phyloP scores from a whole-genome alignment of 2,329 filamentous ascomycete genomes.

The Clonostachys rhizophaga region DNA sequence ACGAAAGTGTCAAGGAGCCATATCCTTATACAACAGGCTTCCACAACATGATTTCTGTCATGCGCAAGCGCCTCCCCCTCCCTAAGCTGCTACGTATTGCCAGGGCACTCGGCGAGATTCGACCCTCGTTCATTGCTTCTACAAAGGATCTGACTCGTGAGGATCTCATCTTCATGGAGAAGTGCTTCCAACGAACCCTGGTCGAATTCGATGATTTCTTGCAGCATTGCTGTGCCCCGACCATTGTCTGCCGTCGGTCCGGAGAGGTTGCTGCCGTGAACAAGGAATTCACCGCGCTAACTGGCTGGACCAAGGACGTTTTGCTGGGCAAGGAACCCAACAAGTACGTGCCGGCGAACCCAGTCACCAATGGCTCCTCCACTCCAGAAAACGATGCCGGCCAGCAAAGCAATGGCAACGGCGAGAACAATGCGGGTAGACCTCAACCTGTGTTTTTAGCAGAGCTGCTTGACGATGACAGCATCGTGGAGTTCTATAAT shows the following conservation, averaged over 20 bases:
- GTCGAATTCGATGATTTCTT: constrained; percentile 94
- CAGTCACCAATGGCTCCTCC: constrained; percentile 7
- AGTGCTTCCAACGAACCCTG: constrained; percentile 88
- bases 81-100: constrained; percentile 79
- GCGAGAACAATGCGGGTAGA: constrained; percentile 44
- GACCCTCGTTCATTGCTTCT: constrained; percentile 89
- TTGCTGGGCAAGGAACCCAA: constrained; percentile 85
- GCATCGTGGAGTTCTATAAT: constrained; percentile 90
- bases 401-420: constrained; percentile 38
- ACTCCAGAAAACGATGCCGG: neutral
- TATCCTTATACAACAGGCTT: constrained; percentile 90
- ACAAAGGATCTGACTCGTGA: constrained; percentile 83
- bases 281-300: constrained; percentile 94
- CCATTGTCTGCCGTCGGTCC: constrained; percentile 84
- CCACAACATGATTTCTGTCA: constrained; percentile 77
- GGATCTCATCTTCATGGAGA: constrained; percentile 96
- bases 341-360: constrained; percentile 74
- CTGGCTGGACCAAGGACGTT: constrained; percentile 89
- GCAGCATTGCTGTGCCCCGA: constrained; percentile 82
- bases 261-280: constrained; percentile 94
- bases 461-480: constrained; percentile 89
- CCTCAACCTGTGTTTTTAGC: constrained; percentile 83
- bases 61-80: constrained; percentile 73
- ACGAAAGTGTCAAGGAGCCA: constrained; percentile 83
- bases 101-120: constrained; percentile 81